Conservation (phyloP, 1,139 yeast genomes). For the Candida sojae region DNA sequence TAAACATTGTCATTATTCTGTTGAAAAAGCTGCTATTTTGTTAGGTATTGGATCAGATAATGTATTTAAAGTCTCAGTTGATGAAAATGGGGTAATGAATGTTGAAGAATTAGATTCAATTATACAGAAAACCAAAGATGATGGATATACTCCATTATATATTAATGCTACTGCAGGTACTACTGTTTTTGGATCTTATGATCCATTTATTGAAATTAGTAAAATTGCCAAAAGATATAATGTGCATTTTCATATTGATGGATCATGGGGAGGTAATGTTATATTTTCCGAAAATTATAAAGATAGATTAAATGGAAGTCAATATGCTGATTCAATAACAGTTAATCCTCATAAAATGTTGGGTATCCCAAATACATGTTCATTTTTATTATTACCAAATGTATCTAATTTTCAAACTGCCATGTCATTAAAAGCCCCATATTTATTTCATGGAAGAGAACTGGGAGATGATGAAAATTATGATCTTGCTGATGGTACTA, state of each 20-base stretch:
- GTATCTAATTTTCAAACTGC: slow-evolving; percentile 66
- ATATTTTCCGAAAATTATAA: slow-evolving; percentile 59
- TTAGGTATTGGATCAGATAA: slow-evolving; percentile 68
- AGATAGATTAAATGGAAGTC: slow-evolving; percentile 55
- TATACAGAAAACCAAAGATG: slow-evolving; percentile 42
- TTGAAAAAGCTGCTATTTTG: slow-evolving; percentile 79
- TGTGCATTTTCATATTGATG: slow-evolving; percentile 83
- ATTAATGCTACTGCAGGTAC: slow-evolving; percentile 88
- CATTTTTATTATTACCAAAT: slow-evolving; percentile 74
- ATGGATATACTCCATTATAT: slow-evolving; percentile 73
- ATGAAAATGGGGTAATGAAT: slow-evolving; percentile 59
- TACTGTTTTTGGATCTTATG: slow-evolving; percentile 85
- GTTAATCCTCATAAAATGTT: slow-evolving; percentile 88
- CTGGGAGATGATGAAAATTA: slow-evolving; percentile 58
- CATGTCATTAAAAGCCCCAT: slow-evolving; percentile 79
- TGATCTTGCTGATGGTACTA: slow-evolving; percentile 87
- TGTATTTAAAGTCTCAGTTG: slow-evolving; percentile 65
- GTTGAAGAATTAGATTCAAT: slow-evolving; percentile 45
- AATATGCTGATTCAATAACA: slow-evolving; percentile 76
- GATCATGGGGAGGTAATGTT: slow-evolving; percentile 91
- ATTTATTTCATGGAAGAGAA: slow-evolving; percentile 69
- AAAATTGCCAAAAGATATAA: slow-evolving; percentile 53
- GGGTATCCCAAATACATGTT: slow-evolving; percentile 89
- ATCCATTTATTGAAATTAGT: slow-evolving; percentile 60
- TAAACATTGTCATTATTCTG: slow-evolving; percentile 76